These are phyloP conservation scores for Colletotrichum viniferum DNA, from an alignment of 2,329 filamentous ascomycete genomes.

Conservation along the genomic window DNA sequence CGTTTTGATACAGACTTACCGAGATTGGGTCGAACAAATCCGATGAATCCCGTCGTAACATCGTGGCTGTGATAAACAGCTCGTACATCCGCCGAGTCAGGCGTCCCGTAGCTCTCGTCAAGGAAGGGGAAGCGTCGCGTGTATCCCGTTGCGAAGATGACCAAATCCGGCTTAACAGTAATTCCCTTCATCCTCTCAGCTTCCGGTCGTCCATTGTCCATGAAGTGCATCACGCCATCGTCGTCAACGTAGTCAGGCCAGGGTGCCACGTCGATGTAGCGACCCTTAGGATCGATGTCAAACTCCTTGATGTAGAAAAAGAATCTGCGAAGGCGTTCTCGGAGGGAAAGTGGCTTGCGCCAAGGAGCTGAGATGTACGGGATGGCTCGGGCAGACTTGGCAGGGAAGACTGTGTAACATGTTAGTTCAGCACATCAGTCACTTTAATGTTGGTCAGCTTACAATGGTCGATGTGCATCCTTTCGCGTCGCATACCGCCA, in stretches of 20 bases:
- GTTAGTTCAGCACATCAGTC: not conserved
- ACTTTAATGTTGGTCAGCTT: not conserved
- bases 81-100: conserved; percentile 54
- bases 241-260: conserved; percentile 35
- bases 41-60: conserved; percentile 47
- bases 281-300: conserved; percentile 24
- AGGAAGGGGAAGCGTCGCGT: conserved; percentile 36
- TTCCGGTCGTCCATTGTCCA: conserved; percentile 32
- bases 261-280: conserved; percentile 39
- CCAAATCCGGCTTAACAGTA: conserved; percentile 36
- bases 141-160: conserved; percentile 43
- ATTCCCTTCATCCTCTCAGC: conserved; percentile 30
- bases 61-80: conserved; percentile 51
- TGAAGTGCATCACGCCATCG: conserved; percentile 36
- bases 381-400: conserved; percentile 37
- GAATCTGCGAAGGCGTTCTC: conserved; percentile 34
- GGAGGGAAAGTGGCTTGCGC: conserved; percentile 27
- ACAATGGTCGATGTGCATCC: conserved; percentile 21
- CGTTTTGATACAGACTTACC: conserved; percentile 25
- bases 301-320: conserved; percentile 32
- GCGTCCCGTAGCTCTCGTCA: conserved; percentile 37
- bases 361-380: conserved; percentile 38
- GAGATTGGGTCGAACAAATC: conserved; percentile 49
- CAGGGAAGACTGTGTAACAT: conserved; percentile 31
- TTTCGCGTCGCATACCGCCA: conserved; percentile 40